Evolutionary conservation across 768 basidiomycete genomes (phyloP), one percentile per base, ranked within the genome.

Genomic region (Xanthoconium stramineum): DNA sequence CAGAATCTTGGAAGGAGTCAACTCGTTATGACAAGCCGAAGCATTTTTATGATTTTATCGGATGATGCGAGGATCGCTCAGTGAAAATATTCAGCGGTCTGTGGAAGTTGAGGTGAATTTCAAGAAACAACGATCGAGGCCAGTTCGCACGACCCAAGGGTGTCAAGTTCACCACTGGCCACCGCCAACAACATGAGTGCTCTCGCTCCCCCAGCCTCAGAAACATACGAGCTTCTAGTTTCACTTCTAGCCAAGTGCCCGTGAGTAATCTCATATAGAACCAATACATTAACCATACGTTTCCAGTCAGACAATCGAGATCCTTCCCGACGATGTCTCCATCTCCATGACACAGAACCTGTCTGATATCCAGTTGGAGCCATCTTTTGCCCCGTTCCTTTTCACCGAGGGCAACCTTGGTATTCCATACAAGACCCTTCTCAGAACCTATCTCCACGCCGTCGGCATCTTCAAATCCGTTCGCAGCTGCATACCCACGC

Each of bases 371-470:
- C 66, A 65, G 7, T 32, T 39, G 9, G 70, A 63, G 30, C 13
- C 39, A 3, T 58, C 64, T 3, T 44, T 62, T 11, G 70, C 72
- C 43, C 85, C 86, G 2, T 88, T 86, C 65, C 63, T 88, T 14
- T 74, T 81, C 53, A 60, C 76, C 17, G 81, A 86, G 40, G 76
- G 77, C 8, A 78, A 90, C 52, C 77, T 90, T 13, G 88, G 88
- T 0, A 72, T 89, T 33, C 87, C 86, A 1, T 76, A 81, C 63
- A 86, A 83, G 59, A 60, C 77, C 9, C 76, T 86, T 3, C 78
- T 79, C 63, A 68, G 69, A 48, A 65, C 83, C 1, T 89, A 88
- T 65, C 56, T 82, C 11, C 60, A 69, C 5, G 80, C 83, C 15
- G 52, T 77, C 5, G 38, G 54, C 13, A 57, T 75, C 33, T 80